A percentile compares a stretch with the other conserved stretches of the same genome.
Evolutionary conservation across 169 alveolate genomes (phyloP).

Genomic region (Cryptosporidium canis): DNA sequence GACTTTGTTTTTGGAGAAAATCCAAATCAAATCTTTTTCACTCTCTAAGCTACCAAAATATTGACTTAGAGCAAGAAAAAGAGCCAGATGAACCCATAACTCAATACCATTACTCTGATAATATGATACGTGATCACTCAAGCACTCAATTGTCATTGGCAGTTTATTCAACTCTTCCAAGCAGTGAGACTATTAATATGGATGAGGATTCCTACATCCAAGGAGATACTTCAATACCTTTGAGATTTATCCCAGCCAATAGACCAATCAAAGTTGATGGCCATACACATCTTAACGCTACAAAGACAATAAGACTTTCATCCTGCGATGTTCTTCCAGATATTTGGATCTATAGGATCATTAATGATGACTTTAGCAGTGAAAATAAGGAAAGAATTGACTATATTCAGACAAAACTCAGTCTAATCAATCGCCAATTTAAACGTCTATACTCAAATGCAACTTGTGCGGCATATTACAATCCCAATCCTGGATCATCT

Average conservation of each 20-base stretch:
- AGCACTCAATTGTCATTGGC: slow-evolving; percentile 18
- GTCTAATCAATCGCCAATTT: slow-evolving; percentile 55
- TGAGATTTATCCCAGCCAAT: neutral
- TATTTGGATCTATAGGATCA: slow-evolving; percentile 63
- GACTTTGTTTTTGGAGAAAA: slow-evolving; percentile 5
- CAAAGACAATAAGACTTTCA: slow-evolving; percentile 6
- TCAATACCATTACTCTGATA: neutral
- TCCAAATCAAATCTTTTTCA: neutral
- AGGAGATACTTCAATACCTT: neutral
- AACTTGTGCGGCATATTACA: slow-evolving; percentile 51
- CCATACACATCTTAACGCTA: neutral
- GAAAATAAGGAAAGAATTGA: neutral
- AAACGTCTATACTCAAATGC: slow-evolving; percentile 31
- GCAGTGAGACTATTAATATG: slow-evolving; percentile 36
- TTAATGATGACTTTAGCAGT: slow-evolving; percentile 9
- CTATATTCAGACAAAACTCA: slow-evolving; percentile 7
- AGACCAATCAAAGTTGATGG: neutral
- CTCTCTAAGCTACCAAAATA: neutral
- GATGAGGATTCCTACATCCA: neutral
- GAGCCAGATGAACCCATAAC: neutral
- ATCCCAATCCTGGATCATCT: slow-evolving; percentile 33
- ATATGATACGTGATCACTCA: neutral
- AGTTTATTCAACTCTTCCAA: slow-evolving; percentile 16
- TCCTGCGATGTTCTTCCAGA: slow-evolving; percentile 70
- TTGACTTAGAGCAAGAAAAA: neutral